These are phyloP conservation scores for Russula foetens DNA, from an alignment of 768 basidiomycete genomes.

Conservation along the genomic window DNA sequence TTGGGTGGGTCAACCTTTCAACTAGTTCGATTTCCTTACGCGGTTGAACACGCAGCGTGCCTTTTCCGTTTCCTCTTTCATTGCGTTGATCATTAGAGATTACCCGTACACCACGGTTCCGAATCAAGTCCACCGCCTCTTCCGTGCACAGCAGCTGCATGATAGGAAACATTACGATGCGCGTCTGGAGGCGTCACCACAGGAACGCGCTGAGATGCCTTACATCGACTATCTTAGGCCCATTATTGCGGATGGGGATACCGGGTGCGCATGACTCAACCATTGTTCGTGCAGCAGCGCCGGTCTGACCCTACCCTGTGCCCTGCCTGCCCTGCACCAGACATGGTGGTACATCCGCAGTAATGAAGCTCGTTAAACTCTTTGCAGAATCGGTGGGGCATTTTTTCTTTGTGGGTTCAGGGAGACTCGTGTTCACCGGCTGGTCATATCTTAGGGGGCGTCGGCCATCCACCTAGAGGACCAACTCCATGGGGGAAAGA, in stretches of 20 bases:
- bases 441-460: conserved; percentile 50
- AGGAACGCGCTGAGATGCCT: conserved; percentile 59
- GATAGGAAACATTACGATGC: conserved; percentile 92
- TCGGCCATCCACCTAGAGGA: conserved; percentile 91
- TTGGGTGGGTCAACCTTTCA: conserved; percentile 48
- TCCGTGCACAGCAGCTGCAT: conserved; percentile 87
- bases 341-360: conserved; percentile 86
- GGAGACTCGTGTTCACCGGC: conserved; percentile 5
- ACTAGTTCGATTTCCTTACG: not conserved
- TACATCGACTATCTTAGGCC: conserved; percentile 86
- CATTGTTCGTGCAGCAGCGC: not conserved
- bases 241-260: conserved; percentile 92
- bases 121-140: conserved; percentile 87
- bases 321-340: conserved; percentile 33
- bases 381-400: conserved; percentile 80
- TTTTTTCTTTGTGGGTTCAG: not conserved
- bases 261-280: conserved; percentile 53
- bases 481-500: conserved; percentile 91
- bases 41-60: not conserved
- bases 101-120: conserved; percentile 96
- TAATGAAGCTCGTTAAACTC: conserved; percentile 90
- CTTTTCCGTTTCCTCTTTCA: too few relatives aligned
- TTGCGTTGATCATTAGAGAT: conserved; percentile 43
- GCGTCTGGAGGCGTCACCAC: conserved; percentile 55
- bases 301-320: conserved; percentile 6